Evolutionary conservation across 805 yeast species (phyloP).

Genomic region (Middelhovenomyces tepae): DNA sequence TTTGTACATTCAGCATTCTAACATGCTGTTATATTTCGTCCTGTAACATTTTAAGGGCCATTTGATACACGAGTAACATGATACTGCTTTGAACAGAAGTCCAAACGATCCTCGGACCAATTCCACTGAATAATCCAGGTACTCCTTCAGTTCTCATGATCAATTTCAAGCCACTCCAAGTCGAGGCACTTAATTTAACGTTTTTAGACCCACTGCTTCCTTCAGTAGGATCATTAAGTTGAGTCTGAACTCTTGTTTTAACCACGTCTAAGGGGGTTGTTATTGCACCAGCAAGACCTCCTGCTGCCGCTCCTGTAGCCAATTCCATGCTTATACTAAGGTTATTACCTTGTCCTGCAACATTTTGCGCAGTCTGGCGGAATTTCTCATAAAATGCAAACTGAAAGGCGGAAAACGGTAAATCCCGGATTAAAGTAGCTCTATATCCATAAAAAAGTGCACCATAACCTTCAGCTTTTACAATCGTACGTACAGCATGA

Average conservation of each 20-base stretch:
- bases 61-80: conserved; percentile 83
- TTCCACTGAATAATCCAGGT: conserved; percentile 80
- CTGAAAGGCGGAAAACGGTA: conserved; percentile 94
- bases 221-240: conserved; percentile 31
- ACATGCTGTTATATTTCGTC: conserved; percentile 4
- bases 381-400: conserved; percentile 86
- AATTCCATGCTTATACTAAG: conserved; percentile 48
- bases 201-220: neutral
- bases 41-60: conserved; percentile 51
- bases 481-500: conserved; percentile 61
- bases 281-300: conserved; percentile 89
- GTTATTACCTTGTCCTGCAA: conserved; percentile 21
- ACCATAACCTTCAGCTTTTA: conserved; percentile 58
- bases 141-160: conserved; percentile 71
- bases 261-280: conserved; percentile 93
- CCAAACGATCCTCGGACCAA: conserved; percentile 96
- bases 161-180: conserved; percentile 40
- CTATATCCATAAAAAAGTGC: conserved; percentile 86
- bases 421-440: conserved; percentile 84
- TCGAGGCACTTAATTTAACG: conserved; percentile 33
- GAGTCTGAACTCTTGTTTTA: conserved; percentile 91
- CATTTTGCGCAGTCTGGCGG: conserved; percentile 27
- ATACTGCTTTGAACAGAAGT: conserved; percentile 91
- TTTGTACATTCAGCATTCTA: neutral
- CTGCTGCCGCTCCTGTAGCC: conserved; percentile 90